These are phyloP conservation scores for Huntiella abstrusa DNA, from an alignment of 2,329 filamentous ascomycete genomes.

Conservation along the genomic window DNA sequence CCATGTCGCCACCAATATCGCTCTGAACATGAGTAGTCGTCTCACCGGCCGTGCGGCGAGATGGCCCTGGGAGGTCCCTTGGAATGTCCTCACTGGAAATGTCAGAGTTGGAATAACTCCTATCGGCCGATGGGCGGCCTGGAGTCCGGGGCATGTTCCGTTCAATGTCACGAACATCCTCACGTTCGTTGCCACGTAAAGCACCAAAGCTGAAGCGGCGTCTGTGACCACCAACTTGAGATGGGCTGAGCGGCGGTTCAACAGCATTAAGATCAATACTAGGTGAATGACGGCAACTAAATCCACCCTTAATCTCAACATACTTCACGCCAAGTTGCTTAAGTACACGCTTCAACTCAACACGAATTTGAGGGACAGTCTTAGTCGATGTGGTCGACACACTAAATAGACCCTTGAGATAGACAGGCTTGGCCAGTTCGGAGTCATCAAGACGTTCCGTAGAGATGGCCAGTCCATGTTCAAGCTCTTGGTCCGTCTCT, in stretches of 20 bases:
- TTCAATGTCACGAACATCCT: constrained; percentile 48
- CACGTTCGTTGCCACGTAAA: constrained; percentile 42
- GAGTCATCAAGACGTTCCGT: constrained; percentile 45
- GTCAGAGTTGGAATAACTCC: constrained; percentile 74
- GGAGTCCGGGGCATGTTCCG: constrained; percentile 21
- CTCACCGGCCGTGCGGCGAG: constrained; percentile 40
- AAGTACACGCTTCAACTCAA: constrained; percentile 79
- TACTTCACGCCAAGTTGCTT: constrained; percentile 80
- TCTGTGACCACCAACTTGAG: constrained; percentile 37
- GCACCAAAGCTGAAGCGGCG: constrained; percentile 74
- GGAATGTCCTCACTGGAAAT: constrained; percentile 58
- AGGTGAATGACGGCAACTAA: constrained; percentile 70
- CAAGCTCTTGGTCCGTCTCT: constrained; percentile 62
- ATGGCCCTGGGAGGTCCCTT: constrained; percentile 30
- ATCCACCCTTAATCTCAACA: constrained; percentile 81
- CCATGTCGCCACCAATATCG: constrained; percentile 68
- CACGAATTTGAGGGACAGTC: constrained; percentile 65
- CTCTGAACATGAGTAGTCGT: constrained; percentile 84
- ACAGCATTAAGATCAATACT: constrained; percentile 70
- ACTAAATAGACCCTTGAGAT: constrained; percentile 88
- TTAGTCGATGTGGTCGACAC: constrained; percentile 93
- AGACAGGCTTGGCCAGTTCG: constrained; percentile 82
- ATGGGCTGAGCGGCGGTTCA: constrained; percentile 38
- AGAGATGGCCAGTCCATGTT: constrained; percentile 36
- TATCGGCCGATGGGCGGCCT: constrained; percentile 32